A percentile compares a stretch with the other conserved stretches of the same genome.
phyloP scores from a whole-genome alignment of 371 early-diverging fungal species.

The Apophysomyces variabilis region DNA sequence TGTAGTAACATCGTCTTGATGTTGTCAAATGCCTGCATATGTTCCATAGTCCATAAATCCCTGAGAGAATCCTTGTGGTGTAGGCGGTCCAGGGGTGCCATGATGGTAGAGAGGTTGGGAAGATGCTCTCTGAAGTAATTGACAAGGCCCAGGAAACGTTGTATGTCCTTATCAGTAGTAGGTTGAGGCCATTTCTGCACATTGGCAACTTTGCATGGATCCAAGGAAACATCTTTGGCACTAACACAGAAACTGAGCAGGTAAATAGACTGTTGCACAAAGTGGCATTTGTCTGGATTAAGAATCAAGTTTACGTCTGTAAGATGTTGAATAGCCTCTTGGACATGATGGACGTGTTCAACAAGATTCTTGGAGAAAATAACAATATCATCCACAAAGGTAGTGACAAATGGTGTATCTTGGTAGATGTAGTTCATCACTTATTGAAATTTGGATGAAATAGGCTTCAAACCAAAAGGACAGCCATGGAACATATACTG shows the following conservation, averaged over 20 bases:
- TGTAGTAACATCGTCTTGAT: constrained; percentile 6
- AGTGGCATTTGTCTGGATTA: constrained; percentile 23
- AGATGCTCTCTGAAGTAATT: no score
- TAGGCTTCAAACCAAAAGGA: constrained; percentile 11
- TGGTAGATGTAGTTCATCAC: constrained; percentile 3
- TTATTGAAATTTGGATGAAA: not conserved
- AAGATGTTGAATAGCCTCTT: constrained; percentile 5
- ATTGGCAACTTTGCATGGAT: not conserved
- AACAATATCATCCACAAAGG: not conserved
- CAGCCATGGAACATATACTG: constrained; percentile 11
- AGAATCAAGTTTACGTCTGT: constrained; percentile 15
- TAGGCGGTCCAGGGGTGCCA: no score
- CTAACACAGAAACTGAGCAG: constrained; percentile 12
- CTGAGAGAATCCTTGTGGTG: no score
- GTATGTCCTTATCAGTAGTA: no score
- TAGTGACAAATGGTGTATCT: constrained; percentile 5
- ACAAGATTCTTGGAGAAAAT: not conserved
- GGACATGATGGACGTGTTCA: constrained; percentile 9
- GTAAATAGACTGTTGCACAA: not conserved
- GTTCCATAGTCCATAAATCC: no score
- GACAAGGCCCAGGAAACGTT: no score
- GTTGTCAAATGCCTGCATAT: not conserved
- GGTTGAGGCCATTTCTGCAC: no score
- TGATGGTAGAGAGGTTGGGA: no score
- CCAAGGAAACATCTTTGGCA: constrained; percentile 15